A percentile compares a stretch with the other conserved stretches of the same genome.
These are phyloP conservation scores for Bombardia bombarda DNA, from an alignment of 495 filamentous ascomycete species.

Conservation along the genomic window DNA sequence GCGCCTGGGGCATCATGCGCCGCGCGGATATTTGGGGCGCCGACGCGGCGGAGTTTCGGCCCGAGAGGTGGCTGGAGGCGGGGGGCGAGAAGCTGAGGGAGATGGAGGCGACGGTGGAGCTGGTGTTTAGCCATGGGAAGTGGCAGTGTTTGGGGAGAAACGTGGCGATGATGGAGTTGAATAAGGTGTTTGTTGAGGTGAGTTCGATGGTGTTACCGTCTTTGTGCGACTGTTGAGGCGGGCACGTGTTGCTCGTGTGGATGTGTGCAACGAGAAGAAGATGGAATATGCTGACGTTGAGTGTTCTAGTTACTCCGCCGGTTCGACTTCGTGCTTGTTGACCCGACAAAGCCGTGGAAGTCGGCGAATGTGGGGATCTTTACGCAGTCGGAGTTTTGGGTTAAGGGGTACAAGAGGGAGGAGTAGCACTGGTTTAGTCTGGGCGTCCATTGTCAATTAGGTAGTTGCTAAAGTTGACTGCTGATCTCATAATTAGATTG, in stretches of 20 bases:
- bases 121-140: constrained; percentile 29
- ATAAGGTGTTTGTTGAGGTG: constrained; percentile 47
- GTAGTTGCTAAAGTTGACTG: too few species aligned
- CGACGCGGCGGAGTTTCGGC: constrained; percentile 37
- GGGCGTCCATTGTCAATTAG: too few species aligned
- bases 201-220: constrained; percentile 9
- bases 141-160: constrained; percentile 28
- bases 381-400: constrained; percentile 3
- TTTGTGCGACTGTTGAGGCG: constrained; percentile 16
- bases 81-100: constrained; percentile 16
- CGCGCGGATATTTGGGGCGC: constrained; percentile 30
- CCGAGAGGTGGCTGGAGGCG: constrained; percentile 46
- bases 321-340: constrained; percentile 39
- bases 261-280: not conserved
- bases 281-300: not conserved
- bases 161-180: constrained; percentile 33
- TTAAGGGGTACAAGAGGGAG: constrained; percentile 4
- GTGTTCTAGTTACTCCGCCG: constrained; percentile 32
- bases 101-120: constrained; percentile 27
- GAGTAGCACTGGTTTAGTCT: too few species aligned
- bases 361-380: constrained; percentile 5
- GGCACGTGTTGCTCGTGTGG: not conserved
- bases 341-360: constrained; percentile 22
- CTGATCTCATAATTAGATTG: too few species aligned
- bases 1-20: constrained; percentile 18